Evolutionary conservation across 2,329 filamentous ascomycete species (phyloP).

Genomic region (Stachybotrys chartarum): DNA sequence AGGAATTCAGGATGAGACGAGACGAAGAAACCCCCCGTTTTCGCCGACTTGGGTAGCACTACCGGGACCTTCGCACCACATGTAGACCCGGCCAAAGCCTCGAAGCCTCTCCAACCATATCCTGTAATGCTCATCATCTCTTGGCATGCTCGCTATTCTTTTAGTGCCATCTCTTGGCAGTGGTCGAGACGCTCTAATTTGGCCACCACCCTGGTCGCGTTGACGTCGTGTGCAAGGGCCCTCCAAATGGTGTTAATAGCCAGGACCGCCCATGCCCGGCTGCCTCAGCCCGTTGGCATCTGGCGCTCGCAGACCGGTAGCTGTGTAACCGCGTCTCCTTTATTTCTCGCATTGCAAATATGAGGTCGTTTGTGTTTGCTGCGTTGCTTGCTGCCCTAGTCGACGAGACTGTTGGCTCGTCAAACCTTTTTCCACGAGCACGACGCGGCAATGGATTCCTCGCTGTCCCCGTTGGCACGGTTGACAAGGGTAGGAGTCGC

Average conservation of each 20-base stretch:
- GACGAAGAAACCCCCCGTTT: background rate
- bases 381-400: background rate
- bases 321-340: background rate
- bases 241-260: background rate
- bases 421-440: constrained; percentile 16
- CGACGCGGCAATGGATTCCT: constrained; percentile 27
- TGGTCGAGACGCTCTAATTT: background rate
- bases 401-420: background rate
- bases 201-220: background rate
- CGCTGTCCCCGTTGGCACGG: constrained; percentile 25
- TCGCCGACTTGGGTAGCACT: background rate
- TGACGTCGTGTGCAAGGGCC: background rate
- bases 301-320: background rate
- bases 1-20: background rate
- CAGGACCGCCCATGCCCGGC: background rate
- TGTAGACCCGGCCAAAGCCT: background rate
- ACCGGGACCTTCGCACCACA: background rate
- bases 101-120: background rate
- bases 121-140: background rate
- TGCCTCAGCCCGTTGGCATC: background rate
- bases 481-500: constrained; percentile 17
- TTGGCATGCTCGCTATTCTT: background rate
- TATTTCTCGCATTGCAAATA: background rate
- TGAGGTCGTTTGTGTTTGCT: background rate
- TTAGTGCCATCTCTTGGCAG: background rate